Conservation (phyloP, 2,329 filamentous ascomycete species). For the Lasiodiplodia sp. region DNA sequence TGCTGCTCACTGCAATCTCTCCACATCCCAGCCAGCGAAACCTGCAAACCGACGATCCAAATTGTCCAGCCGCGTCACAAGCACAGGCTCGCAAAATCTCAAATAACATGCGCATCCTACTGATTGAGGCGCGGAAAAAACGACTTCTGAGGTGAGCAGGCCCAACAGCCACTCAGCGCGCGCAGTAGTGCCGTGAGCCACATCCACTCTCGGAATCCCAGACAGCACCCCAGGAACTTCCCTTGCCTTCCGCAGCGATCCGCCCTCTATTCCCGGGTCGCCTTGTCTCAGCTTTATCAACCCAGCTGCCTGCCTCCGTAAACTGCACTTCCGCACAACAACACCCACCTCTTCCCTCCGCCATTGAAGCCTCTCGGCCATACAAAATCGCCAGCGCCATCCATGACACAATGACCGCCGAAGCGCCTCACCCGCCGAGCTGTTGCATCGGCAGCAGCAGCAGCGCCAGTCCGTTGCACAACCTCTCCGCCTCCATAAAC, state of each 20-base stretch:
- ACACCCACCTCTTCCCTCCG: background rate
- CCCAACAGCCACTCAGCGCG: too few species aligned
- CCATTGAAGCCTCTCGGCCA: conserved; percentile 15
- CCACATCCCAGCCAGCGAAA: conserved; percentile 20
- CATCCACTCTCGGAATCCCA: background rate
- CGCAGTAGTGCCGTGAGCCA: background rate
- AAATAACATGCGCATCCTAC: conserved; percentile 11
- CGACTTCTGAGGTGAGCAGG: conserved; percentile 12
- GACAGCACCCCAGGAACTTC: conserved; percentile 8
- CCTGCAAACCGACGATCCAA: conserved; percentile 23
- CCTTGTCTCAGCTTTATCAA: conserved; percentile 26
- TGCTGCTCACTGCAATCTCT: conserved; percentile 23
- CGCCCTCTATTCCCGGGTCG: conserved; percentile 20
- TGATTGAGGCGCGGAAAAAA: background rate
- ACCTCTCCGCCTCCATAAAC: background rate
- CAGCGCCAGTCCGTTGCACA: background rate
- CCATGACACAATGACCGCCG: conserved; percentile 22
- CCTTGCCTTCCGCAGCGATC: conserved; percentile 22
- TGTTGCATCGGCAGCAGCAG: conserved; percentile 6
- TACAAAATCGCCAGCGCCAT: background rate
- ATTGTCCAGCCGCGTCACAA: conserved; percentile 18
- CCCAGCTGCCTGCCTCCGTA: background rate
- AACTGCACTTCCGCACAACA: background rate
- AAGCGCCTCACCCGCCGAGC: conserved; percentile 3
- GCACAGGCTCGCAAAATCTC: background rate